Conservation (phyloP, 352 stramenopile species). For the Globisporangium polare region DNA sequence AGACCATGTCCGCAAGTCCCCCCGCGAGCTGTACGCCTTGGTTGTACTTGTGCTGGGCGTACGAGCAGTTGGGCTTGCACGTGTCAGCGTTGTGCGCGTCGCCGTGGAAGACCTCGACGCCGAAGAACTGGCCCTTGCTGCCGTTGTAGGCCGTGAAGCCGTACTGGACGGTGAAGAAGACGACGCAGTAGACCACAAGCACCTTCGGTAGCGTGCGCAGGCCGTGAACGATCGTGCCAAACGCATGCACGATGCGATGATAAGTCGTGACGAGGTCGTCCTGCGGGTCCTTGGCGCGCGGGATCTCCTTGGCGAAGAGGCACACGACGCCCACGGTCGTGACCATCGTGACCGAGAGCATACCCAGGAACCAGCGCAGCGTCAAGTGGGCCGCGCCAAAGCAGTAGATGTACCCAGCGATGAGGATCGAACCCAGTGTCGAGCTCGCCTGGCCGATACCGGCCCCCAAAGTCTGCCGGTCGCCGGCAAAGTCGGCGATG, state of each 20-base stretch:
- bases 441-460: slow-evolving; percentile 63
- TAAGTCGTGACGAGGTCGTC: slow-evolving; percentile 15
- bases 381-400: slow-evolving; percentile 67
- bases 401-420: slow-evolving; percentile 68
- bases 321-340: slow-evolving; percentile 50
- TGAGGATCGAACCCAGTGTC: slow-evolving; percentile 55
- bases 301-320: slow-evolving; percentile 46
- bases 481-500: slow-evolving; percentile 70
- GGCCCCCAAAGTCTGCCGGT: slow-evolving; percentile 58
- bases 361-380: slow-evolving; percentile 61
- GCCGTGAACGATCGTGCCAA: slow-evolving; percentile 41
- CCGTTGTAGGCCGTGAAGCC: slow-evolving; percentile 55
- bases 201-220: slow-evolving; percentile 36
- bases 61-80: slow-evolving; percentile 32
- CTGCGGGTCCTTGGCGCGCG: slow-evolving; percentile 16
- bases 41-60: slow-evolving; percentile 38
- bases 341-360: slow-evolving; percentile 68
- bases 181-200: slow-evolving; percentile 39
- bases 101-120: slow-evolving; percentile 42
- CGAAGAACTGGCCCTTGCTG: slow-evolving; percentile 63
- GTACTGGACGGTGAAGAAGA: slow-evolving; percentile 50
- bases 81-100: slow-evolving; percentile 32
- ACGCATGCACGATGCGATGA: slow-evolving; percentile 28
- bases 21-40: slow-evolving; percentile 36
- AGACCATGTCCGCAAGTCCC: slow-evolving; percentile 38